phyloP scores from a whole-genome alignment of 208 protist species.

The Trichomonas tenax region DNA sequence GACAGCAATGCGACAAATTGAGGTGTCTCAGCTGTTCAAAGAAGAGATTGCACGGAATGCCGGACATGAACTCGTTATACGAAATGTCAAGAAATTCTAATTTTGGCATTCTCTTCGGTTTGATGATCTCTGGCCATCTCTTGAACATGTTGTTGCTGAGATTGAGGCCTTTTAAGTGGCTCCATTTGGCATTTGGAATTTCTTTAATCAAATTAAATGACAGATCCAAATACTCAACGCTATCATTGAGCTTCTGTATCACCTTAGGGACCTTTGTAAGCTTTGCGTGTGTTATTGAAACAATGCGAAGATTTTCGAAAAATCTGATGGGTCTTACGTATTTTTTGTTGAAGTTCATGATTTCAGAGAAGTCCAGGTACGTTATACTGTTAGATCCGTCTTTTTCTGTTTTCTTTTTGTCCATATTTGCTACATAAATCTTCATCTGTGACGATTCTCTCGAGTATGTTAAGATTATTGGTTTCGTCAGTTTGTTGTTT shows the following conservation, averaged over 20 bases:
- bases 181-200: not conserved
- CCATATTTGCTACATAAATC: not conserved
- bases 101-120: not conserved
- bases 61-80: not conserved
- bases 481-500: too few relatives aligned
- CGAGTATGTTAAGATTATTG: too few relatives aligned
- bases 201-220: not conserved
- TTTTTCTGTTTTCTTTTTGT: not conserved
- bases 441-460: too few relatives aligned
- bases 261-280: not conserved
- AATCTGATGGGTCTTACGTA: not conserved
- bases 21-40: not conserved
- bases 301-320: not conserved
- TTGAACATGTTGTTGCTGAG: not conserved
- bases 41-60: not conserved
- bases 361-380: not conserved
- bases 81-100: not conserved
- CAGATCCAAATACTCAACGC: not conserved
- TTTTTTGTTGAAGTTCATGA: not conserved
- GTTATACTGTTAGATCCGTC: not conserved
- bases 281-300: not conserved
- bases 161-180: not conserved
- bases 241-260: not conserved
- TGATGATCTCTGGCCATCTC: not conserved
- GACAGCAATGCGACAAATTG: not conserved